Evolutionary conservation across 345 rosid species (phyloP).

Genomic region (Rubroshorea leprosula): DNA sequence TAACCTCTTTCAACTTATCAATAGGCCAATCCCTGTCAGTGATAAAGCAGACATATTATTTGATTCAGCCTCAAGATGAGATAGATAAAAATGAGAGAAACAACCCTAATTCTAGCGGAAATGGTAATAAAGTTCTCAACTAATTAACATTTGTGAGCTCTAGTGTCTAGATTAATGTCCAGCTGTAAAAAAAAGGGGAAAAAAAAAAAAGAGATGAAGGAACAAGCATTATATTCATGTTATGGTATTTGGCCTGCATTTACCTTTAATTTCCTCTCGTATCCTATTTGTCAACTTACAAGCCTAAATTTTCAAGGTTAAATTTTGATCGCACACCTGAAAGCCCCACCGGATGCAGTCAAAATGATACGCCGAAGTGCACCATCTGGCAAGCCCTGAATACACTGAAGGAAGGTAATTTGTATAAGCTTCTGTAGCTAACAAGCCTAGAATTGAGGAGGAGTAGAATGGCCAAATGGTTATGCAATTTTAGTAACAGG

Average conservation of each 20-base stretch:
- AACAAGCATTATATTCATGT: no score
- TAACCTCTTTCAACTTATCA: slow-evolving; percentile 84
- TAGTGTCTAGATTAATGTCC: no score
- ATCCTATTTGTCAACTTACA: no score
- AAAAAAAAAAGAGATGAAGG: no score
- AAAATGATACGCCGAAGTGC: slow-evolving; percentile 80
- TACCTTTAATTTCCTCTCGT: no score
- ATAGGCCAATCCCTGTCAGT: slow-evolving; percentile 75
- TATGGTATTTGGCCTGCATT: no score
- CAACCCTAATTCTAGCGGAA: not conserved
- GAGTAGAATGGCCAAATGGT: not conserved
- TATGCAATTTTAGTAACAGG: no score
- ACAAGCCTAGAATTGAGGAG: not conserved
- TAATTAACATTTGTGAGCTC: no score
- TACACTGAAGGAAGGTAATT: slow-evolving; percentile 56
- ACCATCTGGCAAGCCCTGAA: slow-evolving; percentile 89
- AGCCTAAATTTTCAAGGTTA: slow-evolving; percentile 2
- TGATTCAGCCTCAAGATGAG: slow-evolving; percentile 4
- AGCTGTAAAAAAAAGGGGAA: no score
- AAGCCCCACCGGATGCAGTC: slow-evolving; percentile 98
- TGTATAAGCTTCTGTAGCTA: not conserved
- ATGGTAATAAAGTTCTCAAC: not conserved
- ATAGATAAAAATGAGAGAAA: no score
- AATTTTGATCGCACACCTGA: slow-evolving; percentile 51
- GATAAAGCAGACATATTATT: slow-evolving; percentile 17